Conservation (phyloP, 2,329 filamentous ascomycete species). For the Graphilbum sp. region DNA sequence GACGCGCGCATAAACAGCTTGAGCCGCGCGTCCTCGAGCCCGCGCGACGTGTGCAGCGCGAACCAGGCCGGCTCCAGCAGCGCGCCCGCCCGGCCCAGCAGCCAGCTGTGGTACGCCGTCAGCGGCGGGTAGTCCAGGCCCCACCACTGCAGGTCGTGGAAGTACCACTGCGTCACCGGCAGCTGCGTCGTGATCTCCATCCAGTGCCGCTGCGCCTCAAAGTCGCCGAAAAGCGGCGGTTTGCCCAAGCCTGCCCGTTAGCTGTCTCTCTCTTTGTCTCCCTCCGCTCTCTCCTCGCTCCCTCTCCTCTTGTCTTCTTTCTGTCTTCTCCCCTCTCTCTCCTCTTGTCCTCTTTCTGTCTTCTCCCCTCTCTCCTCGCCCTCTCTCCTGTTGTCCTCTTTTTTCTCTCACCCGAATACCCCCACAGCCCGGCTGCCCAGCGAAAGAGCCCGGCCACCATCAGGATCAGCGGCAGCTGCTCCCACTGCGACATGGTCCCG, state of each 20-base stretch:
- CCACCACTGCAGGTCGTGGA: conserved; percentile 94
- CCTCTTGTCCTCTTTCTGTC: too few species aligned
- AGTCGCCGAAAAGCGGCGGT: conserved; percentile 90
- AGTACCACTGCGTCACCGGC: conserved; percentile 92
- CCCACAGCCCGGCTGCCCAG: conserved; percentile 86
- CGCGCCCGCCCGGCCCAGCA: conserved; percentile 73
- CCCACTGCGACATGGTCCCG: conserved; percentile 76
- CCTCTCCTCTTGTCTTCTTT: too few species aligned
- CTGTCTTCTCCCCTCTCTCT: too few species aligned
- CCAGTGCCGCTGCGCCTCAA: conserved; percentile 96
- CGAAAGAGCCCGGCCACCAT: conserved; percentile 86
- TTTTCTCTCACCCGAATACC: conserved; percentile 58
- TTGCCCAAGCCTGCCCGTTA: conserved; percentile 46
- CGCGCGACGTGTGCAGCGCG: conserved; percentile 65
- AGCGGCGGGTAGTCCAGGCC: conserved; percentile 93
- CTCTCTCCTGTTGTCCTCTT: too few species aligned
- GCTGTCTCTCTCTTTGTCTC: too few species aligned
- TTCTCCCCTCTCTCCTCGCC: too few species aligned
- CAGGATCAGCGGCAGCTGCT: conserved; percentile 70
- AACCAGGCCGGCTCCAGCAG: conserved; percentile 78
- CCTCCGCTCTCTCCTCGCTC: too few species aligned
- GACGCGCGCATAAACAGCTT: conserved; percentile 96
- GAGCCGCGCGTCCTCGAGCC: conserved; percentile 58
- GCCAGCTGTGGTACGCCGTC: conserved; percentile 96
- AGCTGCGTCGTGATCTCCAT: conserved; percentile 91